phyloP scores from a whole-genome alignment of 108 stramenopile species.

The Nitzschia sp. region DNA sequence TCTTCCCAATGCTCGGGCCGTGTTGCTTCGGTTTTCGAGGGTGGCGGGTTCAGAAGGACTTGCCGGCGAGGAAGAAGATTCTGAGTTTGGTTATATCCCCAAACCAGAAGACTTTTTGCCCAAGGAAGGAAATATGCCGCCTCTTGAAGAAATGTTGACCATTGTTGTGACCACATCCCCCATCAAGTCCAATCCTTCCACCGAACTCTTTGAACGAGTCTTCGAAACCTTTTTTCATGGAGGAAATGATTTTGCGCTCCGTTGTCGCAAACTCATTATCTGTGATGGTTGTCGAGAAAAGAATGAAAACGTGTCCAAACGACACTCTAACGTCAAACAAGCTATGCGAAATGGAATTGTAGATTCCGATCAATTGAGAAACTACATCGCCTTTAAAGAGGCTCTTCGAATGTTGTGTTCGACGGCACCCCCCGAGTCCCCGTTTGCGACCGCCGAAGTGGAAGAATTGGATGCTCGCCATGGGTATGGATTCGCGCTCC shows the following conservation, averaged over 20 bases:
- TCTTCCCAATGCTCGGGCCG: neutral
- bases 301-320: conserved; percentile 44
- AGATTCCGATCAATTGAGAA: conserved; percentile 54
- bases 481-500: conserved; percentile 86
- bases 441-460: conserved; percentile 57
- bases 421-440: conserved; percentile 25
- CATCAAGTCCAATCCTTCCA: conserved; percentile 80
- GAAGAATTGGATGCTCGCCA: conserved; percentile 71
- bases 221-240: conserved; percentile 67
- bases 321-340: conserved; percentile 72
- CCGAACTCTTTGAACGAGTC: conserved; percentile 68
- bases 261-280: conserved; percentile 77
- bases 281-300: conserved; percentile 71
- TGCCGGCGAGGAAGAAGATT: conserved; percentile 18
- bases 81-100: conserved; percentile 42
- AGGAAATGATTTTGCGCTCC: conserved; percentile 68
- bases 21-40: conserved; percentile 16
- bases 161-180: conserved; percentile 84
- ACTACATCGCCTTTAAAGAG: conserved; percentile 65
- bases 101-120: conserved; percentile 17
- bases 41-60: neutral
- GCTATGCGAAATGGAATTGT: conserved; percentile 80
- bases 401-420: conserved; percentile 48
- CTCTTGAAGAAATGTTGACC: conserved; percentile 68
- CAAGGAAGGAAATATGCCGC: conserved; percentile 32